Percentiles rank a stretch among this genome's conserved stretches.
These are phyloP conservation scores for Eucalyptus viminalis DNA, from an alignment of 345 rosid genomes.

Conservation along the genomic window DNA sequence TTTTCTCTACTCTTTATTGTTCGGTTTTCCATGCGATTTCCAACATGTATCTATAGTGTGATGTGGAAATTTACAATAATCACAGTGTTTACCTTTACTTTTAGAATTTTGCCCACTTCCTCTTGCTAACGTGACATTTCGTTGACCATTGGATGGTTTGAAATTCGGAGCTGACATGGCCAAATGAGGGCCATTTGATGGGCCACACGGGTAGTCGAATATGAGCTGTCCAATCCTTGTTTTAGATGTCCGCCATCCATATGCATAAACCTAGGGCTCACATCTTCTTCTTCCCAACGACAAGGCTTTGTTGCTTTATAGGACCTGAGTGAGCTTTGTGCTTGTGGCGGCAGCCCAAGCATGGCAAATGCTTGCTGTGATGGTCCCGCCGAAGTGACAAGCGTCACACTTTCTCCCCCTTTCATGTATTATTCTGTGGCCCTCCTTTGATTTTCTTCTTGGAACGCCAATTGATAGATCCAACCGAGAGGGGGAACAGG, in stretches of 20 bases:
- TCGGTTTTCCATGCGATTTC: not conserved
- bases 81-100: not conserved
- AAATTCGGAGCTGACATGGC: not conserved
- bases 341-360: not conserved
- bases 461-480: not conserved
- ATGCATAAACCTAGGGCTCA: not conserved
- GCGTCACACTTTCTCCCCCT: not conserved
- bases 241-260: not conserved
- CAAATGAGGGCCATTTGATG: not conserved
- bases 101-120: not conserved
- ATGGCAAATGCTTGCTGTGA: not conserved
- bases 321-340: not conserved
- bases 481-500: not conserved
- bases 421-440: not conserved
- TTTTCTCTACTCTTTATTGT: too few species aligned
- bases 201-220: not conserved
- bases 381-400: not conserved
- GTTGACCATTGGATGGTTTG: not conserved
- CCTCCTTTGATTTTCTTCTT: not conserved
- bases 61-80: not conserved
- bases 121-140: not conserved
- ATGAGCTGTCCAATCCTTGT: not conserved
- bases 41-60: not conserved
- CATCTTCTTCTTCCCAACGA: not conserved
- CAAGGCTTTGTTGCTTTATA: not conserved